A percentile compares a stretch with the other conserved stretches of the same genome.
These are phyloP conservation scores for Earliella scabrosa DNA, from an alignment of 1,284 basidiomycete species.

Conservation along the genomic window DNA sequence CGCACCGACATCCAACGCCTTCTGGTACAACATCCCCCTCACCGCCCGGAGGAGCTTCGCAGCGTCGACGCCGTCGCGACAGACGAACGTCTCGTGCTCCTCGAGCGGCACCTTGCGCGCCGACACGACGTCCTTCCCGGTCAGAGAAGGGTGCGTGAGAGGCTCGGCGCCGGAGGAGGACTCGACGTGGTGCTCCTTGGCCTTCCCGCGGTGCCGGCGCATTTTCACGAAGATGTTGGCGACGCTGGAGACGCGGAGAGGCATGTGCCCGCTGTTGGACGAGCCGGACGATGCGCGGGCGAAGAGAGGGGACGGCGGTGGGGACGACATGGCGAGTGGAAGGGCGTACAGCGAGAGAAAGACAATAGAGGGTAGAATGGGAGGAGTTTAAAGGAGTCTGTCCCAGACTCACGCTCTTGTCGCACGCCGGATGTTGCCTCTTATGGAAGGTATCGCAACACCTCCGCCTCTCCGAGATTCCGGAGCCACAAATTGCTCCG, in stretches of 20 bases:
- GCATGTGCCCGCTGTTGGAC: conserved; percentile 28
- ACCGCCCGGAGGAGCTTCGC: conserved; percentile 58
- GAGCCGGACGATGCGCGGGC: conserved; percentile 30
- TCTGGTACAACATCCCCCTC: conserved; percentile 55
- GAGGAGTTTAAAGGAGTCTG: background rate
- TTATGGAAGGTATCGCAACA: background rate
- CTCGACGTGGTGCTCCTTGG: conserved; percentile 38
- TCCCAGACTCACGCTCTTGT: background rate
- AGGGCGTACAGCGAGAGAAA: background rate
- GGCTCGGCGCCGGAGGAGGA: conserved; percentile 55
- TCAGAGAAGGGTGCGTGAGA: conserved; percentile 51
- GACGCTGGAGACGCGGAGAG: conserved; percentile 44
- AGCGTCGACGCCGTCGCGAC: conserved; percentile 66
- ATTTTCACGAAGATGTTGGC: conserved; percentile 58
- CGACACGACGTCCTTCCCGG: conserved; percentile 39
- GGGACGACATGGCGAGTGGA: conserved; percentile 22
- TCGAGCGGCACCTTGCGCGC: conserved; percentile 46
- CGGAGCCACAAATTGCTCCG: background rate
- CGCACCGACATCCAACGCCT: conserved; percentile 54
- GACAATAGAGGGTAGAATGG: background rate
- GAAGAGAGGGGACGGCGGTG: conserved; percentile 34
- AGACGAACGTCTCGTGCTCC: conserved; percentile 57
- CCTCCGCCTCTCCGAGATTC: background rate
- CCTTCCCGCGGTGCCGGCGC: conserved; percentile 36
- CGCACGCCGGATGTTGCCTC: background rate